These are phyloP conservation scores for Solanum medicagineum DNA, from an alignment of 257 asterid species.

Conservation along the genomic window DNA sequence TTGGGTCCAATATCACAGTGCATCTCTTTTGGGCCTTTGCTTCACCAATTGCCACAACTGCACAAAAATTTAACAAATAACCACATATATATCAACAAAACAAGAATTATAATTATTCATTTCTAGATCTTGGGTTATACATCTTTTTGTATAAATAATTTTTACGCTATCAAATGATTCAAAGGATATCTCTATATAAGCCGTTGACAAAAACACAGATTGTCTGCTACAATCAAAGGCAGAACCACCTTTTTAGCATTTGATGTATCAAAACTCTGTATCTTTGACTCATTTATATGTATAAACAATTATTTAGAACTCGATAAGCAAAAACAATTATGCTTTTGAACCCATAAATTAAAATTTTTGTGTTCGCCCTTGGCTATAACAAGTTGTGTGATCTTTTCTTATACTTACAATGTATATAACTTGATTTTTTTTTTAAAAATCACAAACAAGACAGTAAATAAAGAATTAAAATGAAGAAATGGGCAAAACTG, in stretches of 20 bases:
- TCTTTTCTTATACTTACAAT: not conserved
- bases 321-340: not conserved
- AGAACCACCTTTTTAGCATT: not conserved
- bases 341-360: not conserved
- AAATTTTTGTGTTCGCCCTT: not conserved
- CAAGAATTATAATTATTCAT: not conserved
- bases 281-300: not conserved
- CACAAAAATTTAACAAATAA: not conserved
- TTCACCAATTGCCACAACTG: not conserved
- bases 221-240: not conserved
- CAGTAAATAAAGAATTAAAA: not conserved
- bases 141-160: not conserved
- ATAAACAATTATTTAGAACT: too few relatives aligned
- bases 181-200: not conserved
- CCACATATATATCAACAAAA: not conserved
- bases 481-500: not conserved
- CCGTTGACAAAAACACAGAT: not conserved
- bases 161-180: not conserved
- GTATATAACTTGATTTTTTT: not conserved
- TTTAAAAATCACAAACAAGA: not conserved
- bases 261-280: not conserved
- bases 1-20: not conserved
- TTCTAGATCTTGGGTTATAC: not conserved
- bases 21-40: slow-evolving; percentile 6
- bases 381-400: not conserved